Base-by-base conservation (phyloP, 805 yeast species). In the Cyberlindnera veronae region DNA sequence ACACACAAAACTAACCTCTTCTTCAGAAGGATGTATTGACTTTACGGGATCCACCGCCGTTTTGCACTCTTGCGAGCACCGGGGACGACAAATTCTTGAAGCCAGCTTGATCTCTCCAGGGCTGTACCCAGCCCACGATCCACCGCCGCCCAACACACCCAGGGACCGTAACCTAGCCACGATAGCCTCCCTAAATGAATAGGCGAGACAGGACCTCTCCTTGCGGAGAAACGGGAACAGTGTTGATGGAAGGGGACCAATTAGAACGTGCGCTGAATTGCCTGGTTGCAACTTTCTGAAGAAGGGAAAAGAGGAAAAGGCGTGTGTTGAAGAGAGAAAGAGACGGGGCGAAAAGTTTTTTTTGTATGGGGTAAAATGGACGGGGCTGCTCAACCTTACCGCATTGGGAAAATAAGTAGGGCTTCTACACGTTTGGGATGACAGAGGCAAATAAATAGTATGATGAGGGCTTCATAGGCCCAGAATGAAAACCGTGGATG, bases 31-130 rank as follows among this genome's bases (percentile, higher is more conserved):
- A 56, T 62, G 60, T 62, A 37, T 45, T 52, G 66, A 55, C 48
- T 53, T 51, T 51, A 61, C 66, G 65, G 66, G 64, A 62, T 47
- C 48, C 58, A 48, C 45, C 44, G 48, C 38, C 38, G 34, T 31
- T 13, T 26, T 32, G 34, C 15, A 13, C 24, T 8, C 6, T 20
- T n/a, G 52, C 57, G 38, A 41, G 29, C 24, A 18, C 13, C 29
- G 35, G 41, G 34, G 32, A 32, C 41, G 46, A 48, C 55, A 48
- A 49, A 57, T 58, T 49, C 65, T 60, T 56, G 33, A 41, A 50
- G 50, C 49, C 53, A 59, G 51, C 41, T 51, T 42, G 35, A 14
- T 61, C 63, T 56, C 45, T 52, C 63, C 63, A 42, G 27, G 36
- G 36, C 22, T 40, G 23, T 42, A 38, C 11, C 51, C 60, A 54